Conservation (phyloP, 23 red algal genomes). For the Agarophyton chilense region DNA sequence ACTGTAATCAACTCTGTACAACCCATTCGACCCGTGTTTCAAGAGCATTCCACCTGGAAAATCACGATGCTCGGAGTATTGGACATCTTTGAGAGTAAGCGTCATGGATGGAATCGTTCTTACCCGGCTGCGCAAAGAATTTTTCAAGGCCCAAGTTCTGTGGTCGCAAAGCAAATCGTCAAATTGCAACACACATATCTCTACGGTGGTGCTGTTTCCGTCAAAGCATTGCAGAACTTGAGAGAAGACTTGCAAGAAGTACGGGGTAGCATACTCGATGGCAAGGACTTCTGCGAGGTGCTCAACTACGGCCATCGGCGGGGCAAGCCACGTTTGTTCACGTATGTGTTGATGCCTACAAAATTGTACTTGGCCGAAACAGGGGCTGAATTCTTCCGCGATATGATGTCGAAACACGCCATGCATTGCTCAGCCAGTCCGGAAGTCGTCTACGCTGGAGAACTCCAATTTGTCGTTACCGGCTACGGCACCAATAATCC, state of each 20-base stretch:
- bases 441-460: conserved; percentile 71
- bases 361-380: conserved; percentile 68
- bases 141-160: conserved; percentile 35
- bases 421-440: conserved; percentile 54
- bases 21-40: conserved; percentile 30
- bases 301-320: conserved; percentile 50
- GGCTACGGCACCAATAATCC: conserved; percentile 24
- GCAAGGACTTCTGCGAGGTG: conserved; percentile 56
- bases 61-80: conserved; percentile 50
- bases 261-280: conserved; percentile 36
- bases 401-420: conserved; percentile 71
- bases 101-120: conserved; percentile 55
- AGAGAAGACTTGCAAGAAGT: conserved; percentile 42
- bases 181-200: conserved; percentile 60
- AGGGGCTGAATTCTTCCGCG: conserved; percentile 66
- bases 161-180: conserved; percentile 16
- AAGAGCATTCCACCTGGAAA: conserved; percentile 66
- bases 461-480: conserved; percentile 44
- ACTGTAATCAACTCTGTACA: conserved; percentile 27
- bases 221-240: conserved; percentile 23
- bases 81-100: conserved; percentile 32
- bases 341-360: conserved; percentile 57
- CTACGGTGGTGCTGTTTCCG: conserved; percentile 49
- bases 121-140: conserved; percentile 68
- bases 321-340: conserved; percentile 65